These are phyloP conservation scores for Lupinus albus DNA, from an alignment of 306 rosid genomes.

Conservation along the genomic window DNA sequence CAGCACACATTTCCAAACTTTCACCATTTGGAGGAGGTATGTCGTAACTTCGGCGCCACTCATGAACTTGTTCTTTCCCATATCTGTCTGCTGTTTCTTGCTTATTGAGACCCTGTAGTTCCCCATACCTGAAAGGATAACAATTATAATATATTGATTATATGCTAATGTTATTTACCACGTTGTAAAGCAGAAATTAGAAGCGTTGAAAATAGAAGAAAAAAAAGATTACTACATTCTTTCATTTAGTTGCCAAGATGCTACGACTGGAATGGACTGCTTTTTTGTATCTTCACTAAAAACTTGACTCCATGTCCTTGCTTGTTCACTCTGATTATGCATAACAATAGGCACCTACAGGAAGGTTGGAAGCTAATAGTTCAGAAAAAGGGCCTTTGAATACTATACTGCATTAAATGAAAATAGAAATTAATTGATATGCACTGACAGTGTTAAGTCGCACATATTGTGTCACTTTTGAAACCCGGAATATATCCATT, in stretches of 20 bases:
- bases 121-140: conserved; percentile 81
- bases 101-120: conserved; percentile 94
- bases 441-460: background rate
- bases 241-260: conserved; percentile 93
- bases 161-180: conserved; percentile 14
- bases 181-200: conserved; percentile 23
- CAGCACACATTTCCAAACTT: conserved; percentile 99
- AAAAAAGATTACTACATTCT: conserved; percentile 69
- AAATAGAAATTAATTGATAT: background rate
- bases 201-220: conserved; percentile 31
- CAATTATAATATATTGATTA: conserved; percentile 15
- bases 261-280: conserved; percentile 90
- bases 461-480: conserved; percentile 19
- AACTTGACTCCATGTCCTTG: conserved; percentile 83
- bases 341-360: conserved; percentile 79
- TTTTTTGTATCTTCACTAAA: conserved; percentile 87
- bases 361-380: conserved; percentile 39
- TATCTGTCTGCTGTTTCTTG: conserved; percentile 98
- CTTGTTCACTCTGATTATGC: conserved; percentile 88
- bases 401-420: conserved; percentile 9
- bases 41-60: conserved; percentile 98
- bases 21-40: conserved; percentile 96
- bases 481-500: background rate
- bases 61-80: conserved; percentile 94
- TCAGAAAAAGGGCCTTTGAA: conserved; percentile 31